A percentile compares a stretch with the other conserved stretches of the same genome.
phyloP scores from a whole-genome alignment of 495 filamentous ascomycete genomes.

The Geopyxis carbonaria region DNA sequence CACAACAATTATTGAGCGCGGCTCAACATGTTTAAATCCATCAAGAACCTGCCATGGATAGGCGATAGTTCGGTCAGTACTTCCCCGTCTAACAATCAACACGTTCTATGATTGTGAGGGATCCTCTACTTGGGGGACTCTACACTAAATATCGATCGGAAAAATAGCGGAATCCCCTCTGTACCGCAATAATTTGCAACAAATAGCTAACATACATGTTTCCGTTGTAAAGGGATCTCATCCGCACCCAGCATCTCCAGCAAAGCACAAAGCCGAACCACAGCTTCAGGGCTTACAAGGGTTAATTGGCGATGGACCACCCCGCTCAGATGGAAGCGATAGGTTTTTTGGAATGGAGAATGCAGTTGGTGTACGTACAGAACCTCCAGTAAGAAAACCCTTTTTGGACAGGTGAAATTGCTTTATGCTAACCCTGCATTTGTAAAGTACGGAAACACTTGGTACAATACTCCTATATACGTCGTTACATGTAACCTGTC shows the following conservation, averaged over 20 bases:
- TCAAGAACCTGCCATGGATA: conserved; percentile 19
- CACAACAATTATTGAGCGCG: too few relatives aligned
- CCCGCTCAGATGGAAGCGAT: conserved; percentile 62
- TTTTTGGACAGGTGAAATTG: background rate
- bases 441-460: conserved; percentile 83
- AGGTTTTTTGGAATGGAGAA: conserved; percentile 99
- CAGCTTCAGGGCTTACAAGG: conserved; percentile 10
- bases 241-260: conserved; percentile 13
- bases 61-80: conserved; percentile 19
- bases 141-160: too few relatives aligned
- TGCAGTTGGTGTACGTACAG: conserved; percentile 35
- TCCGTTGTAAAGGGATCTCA: too few relatives aligned
- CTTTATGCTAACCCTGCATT: background rate
- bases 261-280: conserved; percentile 18
- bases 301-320: conserved; percentile 20
- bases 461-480: conserved; percentile 36
- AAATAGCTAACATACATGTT: conserved; percentile 21
- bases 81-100: too few relatives aligned
- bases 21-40: conserved; percentile 21
- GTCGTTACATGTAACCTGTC: background rate
- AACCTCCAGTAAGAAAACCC: conserved; percentile 6
- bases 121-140: too few relatives aligned
- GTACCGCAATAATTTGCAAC: conserved; percentile 12
- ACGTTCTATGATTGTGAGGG: too few relatives aligned
- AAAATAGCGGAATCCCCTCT: too few relatives aligned